Conservation (phyloP, 1,139 yeast species). For the Hanseniaspora sp. region DNA sequence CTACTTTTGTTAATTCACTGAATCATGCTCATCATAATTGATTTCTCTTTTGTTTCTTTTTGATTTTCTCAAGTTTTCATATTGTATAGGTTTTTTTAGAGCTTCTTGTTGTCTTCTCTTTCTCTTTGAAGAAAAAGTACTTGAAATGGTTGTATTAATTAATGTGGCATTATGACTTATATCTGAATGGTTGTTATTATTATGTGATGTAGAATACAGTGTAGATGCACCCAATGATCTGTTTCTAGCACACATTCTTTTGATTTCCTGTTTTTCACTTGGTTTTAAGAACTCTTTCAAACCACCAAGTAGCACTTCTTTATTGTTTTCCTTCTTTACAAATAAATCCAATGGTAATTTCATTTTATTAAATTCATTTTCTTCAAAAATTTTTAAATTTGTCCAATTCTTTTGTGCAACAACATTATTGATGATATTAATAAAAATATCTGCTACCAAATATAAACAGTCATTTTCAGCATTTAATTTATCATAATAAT, state of each 20-base stretch:
- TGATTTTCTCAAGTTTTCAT: constrained; percentile 31
- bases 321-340: constrained; percentile 6
- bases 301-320: constrained; percentile 18
- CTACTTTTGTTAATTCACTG: not conserved
- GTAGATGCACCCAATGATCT: not conserved
- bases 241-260: not conserved
- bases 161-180: not conserved
- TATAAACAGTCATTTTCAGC: constrained; percentile 8
- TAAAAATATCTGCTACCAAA: constrained; percentile 3
- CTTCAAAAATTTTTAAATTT: constrained; percentile 5
- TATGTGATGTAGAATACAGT: too few relatives aligned
- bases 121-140: not conserved
- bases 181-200: not conserved
- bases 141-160: not conserved
- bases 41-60: constrained; percentile 5
- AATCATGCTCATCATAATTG: constrained; percentile 9
- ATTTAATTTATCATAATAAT: constrained; percentile 5
- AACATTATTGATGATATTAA: constrained; percentile 1
- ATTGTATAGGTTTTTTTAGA: constrained; percentile 31
- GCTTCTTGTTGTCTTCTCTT: not conserved
- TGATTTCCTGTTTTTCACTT: constrained; percentile 2
- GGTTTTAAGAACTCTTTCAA: constrained; percentile 16
- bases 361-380: not conserved
- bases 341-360: constrained; percentile 8
- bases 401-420: constrained; percentile 5